These are phyloP conservation scores for Actinomucor elegans DNA, from an alignment of 371 early-diverging fungal genomes.

Conservation along the genomic window DNA sequence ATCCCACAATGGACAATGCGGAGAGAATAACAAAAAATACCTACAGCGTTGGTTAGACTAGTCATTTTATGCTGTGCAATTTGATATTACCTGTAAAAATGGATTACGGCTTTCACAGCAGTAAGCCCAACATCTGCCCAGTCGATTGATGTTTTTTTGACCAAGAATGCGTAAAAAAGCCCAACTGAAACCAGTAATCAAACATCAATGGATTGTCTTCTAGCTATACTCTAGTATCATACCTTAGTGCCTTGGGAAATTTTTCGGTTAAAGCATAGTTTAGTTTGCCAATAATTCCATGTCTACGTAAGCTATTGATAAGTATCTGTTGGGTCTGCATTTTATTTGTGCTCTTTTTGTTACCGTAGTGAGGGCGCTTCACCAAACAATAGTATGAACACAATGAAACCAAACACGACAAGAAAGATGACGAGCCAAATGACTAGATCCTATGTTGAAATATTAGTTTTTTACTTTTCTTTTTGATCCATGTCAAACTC, in stretches of 20 bases:
- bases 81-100: conserved; percentile 42
- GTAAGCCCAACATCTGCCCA: conserved; percentile 33
- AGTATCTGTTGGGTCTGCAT: too few relatives aligned
- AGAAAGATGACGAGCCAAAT: conserved; percentile 19
- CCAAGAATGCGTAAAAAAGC: conserved; percentile 22
- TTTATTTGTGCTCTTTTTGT: too few relatives aligned
- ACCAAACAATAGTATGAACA: conserved; percentile 44
- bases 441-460: conserved; percentile 28
- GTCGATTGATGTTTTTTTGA: conserved; percentile 17
- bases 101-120: conserved; percentile 49
- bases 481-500: too few relatives aligned
- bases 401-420: conserved; percentile 27
- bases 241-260: conserved; percentile 28
- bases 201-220: too few relatives aligned
- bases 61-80: too few relatives aligned
- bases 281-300: conserved; percentile 36
- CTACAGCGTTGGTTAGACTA: conserved; percentile 7
- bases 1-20: conserved; percentile 23
- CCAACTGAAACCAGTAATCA: conserved; percentile 18
- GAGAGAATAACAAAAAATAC: conserved; percentile 38
- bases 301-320: conserved; percentile 19
- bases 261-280: conserved; percentile 24
- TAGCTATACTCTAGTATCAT: too few relatives aligned
- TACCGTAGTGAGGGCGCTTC: conserved; percentile 41
- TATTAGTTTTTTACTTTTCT: too few relatives aligned